A percentile compares a stretch with the other conserved stretches of the same genome.
These are phyloP conservation scores for Mrakia gelida DNA, from an alignment of 768 basidiomycete species.

Conservation along the genomic window DNA sequence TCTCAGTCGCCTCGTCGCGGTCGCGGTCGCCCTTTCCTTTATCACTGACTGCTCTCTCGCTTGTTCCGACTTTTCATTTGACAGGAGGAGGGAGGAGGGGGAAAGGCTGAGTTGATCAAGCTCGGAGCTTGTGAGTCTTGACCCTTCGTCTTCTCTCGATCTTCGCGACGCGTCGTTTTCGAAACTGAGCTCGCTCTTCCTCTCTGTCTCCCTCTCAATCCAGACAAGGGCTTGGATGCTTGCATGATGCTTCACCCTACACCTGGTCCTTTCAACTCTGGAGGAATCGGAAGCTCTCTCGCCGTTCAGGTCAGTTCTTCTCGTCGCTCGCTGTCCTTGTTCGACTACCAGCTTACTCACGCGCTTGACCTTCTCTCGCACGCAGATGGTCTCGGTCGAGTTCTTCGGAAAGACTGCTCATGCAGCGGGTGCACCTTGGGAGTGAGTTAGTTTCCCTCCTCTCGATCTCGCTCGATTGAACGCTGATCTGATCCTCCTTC, in stretches of 20 bases:
- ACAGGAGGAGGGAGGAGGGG: conserved; percentile 38
- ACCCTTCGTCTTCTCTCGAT: not conserved
- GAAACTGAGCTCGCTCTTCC: not conserved
- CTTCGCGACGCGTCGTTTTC: not conserved
- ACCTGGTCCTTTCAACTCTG: not conserved
- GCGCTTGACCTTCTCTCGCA: not conserved
- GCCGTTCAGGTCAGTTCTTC: not conserved
- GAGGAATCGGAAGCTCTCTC: not conserved
- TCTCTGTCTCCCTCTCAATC: not conserved
- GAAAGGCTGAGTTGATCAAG: conserved; percentile 35
- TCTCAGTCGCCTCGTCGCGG: too few species aligned
- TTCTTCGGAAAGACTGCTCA: conserved; percentile 37
- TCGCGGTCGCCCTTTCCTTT: too few species aligned
- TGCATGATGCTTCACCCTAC: conserved; percentile 37
- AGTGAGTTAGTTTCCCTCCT: not conserved
- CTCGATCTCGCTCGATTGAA: not conserved
- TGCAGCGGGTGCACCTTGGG: conserved; percentile 33
- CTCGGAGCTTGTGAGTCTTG: conserved; percentile 31
- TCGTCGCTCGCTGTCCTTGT: not conserved
- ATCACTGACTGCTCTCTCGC: not conserved
- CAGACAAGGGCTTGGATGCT: conserved; percentile 33
- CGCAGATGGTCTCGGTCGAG: conserved; percentile 29
- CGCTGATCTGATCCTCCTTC: not conserved
- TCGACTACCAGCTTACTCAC: too few species aligned
- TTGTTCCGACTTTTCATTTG: not conserved